phyloP scores from a whole-genome alignment of 2,329 filamentous ascomycete genomes.

The Aspergillus amoenus region DNA sequence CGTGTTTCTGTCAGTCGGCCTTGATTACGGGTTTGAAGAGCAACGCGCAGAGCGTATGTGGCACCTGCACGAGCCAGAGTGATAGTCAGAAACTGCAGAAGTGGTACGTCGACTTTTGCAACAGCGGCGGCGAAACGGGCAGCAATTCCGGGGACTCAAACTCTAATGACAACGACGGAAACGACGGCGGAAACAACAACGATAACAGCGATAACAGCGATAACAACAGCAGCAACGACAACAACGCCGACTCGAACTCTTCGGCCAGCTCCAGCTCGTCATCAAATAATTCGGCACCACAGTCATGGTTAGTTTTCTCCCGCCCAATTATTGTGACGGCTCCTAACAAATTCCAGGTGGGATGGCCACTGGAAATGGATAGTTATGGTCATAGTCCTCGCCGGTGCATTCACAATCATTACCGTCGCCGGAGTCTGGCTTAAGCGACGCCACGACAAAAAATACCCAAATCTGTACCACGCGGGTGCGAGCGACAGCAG shows the following conservation, averaged over 20 bases:
- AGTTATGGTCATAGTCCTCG: constrained; percentile 73
- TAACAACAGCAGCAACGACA: constrained; percentile 21
- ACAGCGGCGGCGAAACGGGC: constrained; percentile 42
- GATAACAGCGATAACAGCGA: constrained; percentile 7
- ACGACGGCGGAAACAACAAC: constrained; percentile 22
- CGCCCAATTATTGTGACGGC: not conserved
- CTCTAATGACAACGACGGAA: constrained; percentile 18
- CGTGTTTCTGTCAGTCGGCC: constrained; percentile 71
- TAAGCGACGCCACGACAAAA: constrained; percentile 71
- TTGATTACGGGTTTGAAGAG: constrained; percentile 59
- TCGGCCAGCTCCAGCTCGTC: too few relatives aligned
- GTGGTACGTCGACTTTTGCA: constrained; percentile 72
- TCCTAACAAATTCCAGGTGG: constrained; percentile 19
- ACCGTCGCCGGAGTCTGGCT: constrained; percentile 69
- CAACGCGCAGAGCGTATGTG: constrained; percentile 61
- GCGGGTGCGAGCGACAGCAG: constrained; percentile 24
- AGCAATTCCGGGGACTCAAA: constrained; percentile 21
- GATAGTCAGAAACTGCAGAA: constrained; percentile 60
- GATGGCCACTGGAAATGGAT: constrained; percentile 75
- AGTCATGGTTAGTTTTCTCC: constrained; percentile 28
- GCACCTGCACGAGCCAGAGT: constrained; percentile 53
- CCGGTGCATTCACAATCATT: constrained; percentile 66
- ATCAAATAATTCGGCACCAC: constrained; percentile 3
- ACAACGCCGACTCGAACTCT: constrained; percentile 11
- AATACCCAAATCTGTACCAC: constrained; percentile 41